A percentile compares a stretch with the other conserved stretches of the same genome.
Evolutionary conservation across 2,329 filamentous ascomycete species (phyloP).

Genomic region (Curvularia spicifera): DNA sequence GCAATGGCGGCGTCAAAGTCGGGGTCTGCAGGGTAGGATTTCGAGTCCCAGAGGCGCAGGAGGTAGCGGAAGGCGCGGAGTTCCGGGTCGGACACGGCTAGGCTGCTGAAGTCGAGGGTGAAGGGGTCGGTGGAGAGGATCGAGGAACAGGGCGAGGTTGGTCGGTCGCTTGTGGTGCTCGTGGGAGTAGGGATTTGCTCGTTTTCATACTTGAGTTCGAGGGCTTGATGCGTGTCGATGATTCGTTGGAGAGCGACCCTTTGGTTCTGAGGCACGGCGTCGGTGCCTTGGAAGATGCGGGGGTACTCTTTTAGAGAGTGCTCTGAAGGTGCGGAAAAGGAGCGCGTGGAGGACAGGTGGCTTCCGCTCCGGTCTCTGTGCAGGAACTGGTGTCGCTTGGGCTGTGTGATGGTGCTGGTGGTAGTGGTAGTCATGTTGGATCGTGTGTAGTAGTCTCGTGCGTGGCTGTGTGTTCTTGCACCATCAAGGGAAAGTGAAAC

Average conservation of each 20-base stretch:
- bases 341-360: slow-evolving; percentile 6
- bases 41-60: slow-evolving; percentile 28
- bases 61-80: slow-evolving; percentile 32
- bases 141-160: slow-evolving; percentile 10
- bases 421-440: slow-evolving; percentile 13
- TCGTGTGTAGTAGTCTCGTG: not conserved
- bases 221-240: slow-evolving; percentile 26
- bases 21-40: slow-evolving; percentile 16
- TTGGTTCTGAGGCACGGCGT: slow-evolving; percentile 24
- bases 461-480: not conserved
- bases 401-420: slow-evolving; percentile 3
- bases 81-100: slow-evolving; percentile 27
- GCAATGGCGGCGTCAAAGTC: slow-evolving; percentile 26
- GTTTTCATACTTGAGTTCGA: slow-evolving; percentile 16
- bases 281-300: slow-evolving; percentile 26
- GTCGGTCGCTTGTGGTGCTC: slow-evolving; percentile 11
- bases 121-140: slow-evolving; percentile 22
- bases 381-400: slow-evolving; percentile 17
- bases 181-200: slow-evolving; percentile 9
- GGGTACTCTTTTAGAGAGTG: not conserved
- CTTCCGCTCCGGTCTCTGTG: slow-evolving; percentile 19
- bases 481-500: not conserved
- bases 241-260: slow-evolving; percentile 24
- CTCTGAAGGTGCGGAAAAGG: slow-evolving; percentile 1
- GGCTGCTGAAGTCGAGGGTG: slow-evolving; percentile 20